phyloP scores from a whole-genome alignment of 2,329 filamentous ascomycete species.

The Aspergillus luchuensis region DNA sequence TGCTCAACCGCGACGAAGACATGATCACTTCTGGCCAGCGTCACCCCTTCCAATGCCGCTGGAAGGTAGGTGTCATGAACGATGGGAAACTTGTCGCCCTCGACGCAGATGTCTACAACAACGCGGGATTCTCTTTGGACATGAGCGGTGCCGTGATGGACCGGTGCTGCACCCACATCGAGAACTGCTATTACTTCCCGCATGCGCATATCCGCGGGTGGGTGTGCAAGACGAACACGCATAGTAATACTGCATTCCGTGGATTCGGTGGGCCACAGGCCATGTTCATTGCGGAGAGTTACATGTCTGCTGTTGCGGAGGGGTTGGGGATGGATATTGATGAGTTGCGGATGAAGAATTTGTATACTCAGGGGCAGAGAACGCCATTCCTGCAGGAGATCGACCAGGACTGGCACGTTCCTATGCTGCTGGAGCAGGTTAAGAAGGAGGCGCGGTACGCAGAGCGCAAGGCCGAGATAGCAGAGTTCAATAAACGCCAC shows the following conservation, averaged over 20 bases:
- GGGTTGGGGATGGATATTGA: conserved; percentile 22
- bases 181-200: conserved; percentile 29
- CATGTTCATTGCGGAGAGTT: conserved; percentile 28
- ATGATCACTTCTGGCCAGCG: conserved; percentile 81
- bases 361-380: conserved; percentile 23
- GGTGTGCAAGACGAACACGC: conserved; percentile 29
- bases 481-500: conserved; percentile 21
- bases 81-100: conserved; percentile 20
- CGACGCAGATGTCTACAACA: conserved; percentile 24
- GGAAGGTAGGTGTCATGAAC: conserved; percentile 52
- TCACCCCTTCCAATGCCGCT: conserved; percentile 77
- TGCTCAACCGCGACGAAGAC: conserved; percentile 88
- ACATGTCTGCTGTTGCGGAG: conserved; percentile 25
- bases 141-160: conserved; percentile 30
- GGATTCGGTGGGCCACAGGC: conserved; percentile 30
- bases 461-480: conserved; percentile 3
- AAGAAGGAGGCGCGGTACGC: conserved; percentile 17
- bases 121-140: conserved; percentile 25
- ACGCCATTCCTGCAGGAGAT: conserved; percentile 29
- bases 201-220: conserved; percentile 25
- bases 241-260: conserved; percentile 28
- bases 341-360: conserved; percentile 22
- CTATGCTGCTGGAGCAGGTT: conserved; percentile 26
- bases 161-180: conserved; percentile 26
- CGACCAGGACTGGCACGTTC: conserved; percentile 30